Evolutionary conservation across 305 asterid genomes (phyloP), one percentile per base, ranked within the genome.

Genomic region (Coffea humblotiana): DNA sequence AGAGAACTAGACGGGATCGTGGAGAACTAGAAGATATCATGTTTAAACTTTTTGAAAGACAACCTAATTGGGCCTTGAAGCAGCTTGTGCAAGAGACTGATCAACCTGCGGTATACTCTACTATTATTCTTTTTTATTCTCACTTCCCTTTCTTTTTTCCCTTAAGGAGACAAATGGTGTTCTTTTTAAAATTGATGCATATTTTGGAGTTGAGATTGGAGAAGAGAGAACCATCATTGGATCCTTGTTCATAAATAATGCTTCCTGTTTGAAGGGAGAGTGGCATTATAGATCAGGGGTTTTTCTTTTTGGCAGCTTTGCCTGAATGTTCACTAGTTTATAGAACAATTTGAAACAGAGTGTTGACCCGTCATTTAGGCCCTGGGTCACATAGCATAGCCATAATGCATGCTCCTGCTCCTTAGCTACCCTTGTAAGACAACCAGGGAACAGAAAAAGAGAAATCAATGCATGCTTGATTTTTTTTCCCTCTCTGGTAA

Each of bases 1-100:
- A 92, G 86, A 84, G 96, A 89, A 92, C 93, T 77, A 88, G 97
- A 88, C 87, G 97, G 86, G 92, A 89, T 82, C 94, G 97, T 76
- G 97, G 95, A 66, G 92, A 92, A 84, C 80, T 91, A 82, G 98
- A 92, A 87, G 97, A 90, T 87, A 91, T 94, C 79, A 90, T 94
- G 97, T 92, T 90, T 87, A 94, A 92, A 88, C 95, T 92, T 80
- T 94, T 91, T 74, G 97, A 92, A 83, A 89, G 86, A 80, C 96
- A 91, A 72, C 93, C 97, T 78, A 92, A 92, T 72, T 92, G 97
- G 96, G 84, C 96, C 58, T 86, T 92, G 85, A 92, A 91, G 90
- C 96, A 89, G 89, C 90, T 94, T 48, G 94, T 94, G 85, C 92
- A 90, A 84, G 93, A 89, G 81, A 90, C 97, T 5, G 94, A 94